A percentile compares a stretch with the other conserved stretches of the same genome.
Evolutionary conservation across 2,329 filamentous ascomycete species (phyloP).

Genomic region (Xylariaceae sp.): DNA sequence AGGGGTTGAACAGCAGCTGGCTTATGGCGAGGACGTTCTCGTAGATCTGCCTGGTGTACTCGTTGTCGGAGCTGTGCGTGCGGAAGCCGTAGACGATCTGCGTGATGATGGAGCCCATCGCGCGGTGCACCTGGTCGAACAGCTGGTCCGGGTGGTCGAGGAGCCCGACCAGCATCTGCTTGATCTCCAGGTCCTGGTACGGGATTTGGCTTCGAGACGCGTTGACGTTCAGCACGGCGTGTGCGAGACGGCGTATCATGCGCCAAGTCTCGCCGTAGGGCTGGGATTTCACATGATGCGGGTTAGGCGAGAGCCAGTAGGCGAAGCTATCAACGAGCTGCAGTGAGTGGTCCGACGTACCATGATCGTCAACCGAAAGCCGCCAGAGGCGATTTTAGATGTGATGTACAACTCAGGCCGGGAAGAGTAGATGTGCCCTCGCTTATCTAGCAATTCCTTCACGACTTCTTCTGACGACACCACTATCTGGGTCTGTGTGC

Average conservation of each 20-base stretch:
- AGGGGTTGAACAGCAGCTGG: no score
- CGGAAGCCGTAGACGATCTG: slow-evolving; percentile 40
- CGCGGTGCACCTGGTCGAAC: slow-evolving; percentile 34
- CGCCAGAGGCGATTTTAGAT: no score
- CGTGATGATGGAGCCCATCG: slow-evolving; percentile 37
- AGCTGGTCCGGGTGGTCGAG: slow-evolving; percentile 33
- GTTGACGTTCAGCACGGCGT: slow-evolving; percentile 36
- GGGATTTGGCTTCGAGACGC: slow-evolving; percentile 38
- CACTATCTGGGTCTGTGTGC: slow-evolving; percentile 37
- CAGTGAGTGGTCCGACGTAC: no score
- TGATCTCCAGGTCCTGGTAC: slow-evolving; percentile 48
- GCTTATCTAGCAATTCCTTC: slow-evolving; percentile 43
- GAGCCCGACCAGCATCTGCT: slow-evolving; percentile 41
- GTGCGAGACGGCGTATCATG: slow-evolving; percentile 27
- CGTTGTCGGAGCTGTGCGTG: slow-evolving; percentile 24
- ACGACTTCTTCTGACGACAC: slow-evolving; percentile 35
- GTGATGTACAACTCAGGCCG: slow-evolving; percentile 33
- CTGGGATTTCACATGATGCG: no score
- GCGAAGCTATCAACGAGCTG: no score
- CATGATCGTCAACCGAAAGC: slow-evolving; percentile 11
- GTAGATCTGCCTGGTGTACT: no score
- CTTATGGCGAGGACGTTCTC: no score
- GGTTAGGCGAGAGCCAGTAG: no score
- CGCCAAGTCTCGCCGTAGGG: slow-evolving; percentile 22
- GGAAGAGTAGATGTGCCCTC: slow-evolving; percentile 40